phyloP scores from a whole-genome alignment of 768 basidiomycete genomes.

The Termitomyces sp. region DNA sequence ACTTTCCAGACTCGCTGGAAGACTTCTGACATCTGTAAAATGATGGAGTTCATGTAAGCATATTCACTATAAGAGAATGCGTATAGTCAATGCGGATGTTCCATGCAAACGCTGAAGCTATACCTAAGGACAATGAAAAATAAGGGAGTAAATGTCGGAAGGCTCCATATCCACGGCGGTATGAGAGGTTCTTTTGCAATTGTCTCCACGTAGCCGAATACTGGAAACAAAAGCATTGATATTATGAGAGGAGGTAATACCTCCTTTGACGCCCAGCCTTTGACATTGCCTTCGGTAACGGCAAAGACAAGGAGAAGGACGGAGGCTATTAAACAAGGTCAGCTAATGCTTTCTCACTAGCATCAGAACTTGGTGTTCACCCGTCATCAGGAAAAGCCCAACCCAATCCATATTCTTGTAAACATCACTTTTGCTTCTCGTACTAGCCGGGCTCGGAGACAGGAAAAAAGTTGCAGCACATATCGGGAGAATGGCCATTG shows the following conservation, averaged over 20 bases:
- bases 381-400: slow-evolving; percentile 25
- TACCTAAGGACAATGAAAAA: slow-evolving; percentile 19
- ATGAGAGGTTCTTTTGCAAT: slow-evolving; percentile 25
- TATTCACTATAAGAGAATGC: slow-evolving; percentile 33
- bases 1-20: slow-evolving; percentile 40
- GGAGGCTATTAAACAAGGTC: slow-evolving; percentile 15
- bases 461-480: slow-evolving; percentile 29
- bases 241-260: slow-evolving; percentile 45
- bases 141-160: slow-evolving; percentile 37
- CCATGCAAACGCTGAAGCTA: neutral
- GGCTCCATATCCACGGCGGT: slow-evolving; percentile 41
- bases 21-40: slow-evolving; percentile 34
- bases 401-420: slow-evolving; percentile 13
- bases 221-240: slow-evolving; percentile 34
- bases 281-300: slow-evolving; percentile 39
- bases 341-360: slow-evolving; percentile 2
- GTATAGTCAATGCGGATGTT: neutral
- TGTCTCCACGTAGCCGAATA: slow-evolving; percentile 31
- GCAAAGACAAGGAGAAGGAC: slow-evolving; percentile 36
- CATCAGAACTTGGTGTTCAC: slow-evolving; percentile 18
- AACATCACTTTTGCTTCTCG: slow-evolving; percentile 23
- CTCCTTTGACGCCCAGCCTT: slow-evolving; percentile 42
- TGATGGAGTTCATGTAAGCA: slow-evolving; percentile 35
- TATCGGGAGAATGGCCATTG: slow-evolving; percentile 35
- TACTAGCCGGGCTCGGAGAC: slow-evolving; percentile 10